Evolutionary conservation across 371 early-diverging fungal species (phyloP).

Genomic region (Mucor irregularis): DNA sequence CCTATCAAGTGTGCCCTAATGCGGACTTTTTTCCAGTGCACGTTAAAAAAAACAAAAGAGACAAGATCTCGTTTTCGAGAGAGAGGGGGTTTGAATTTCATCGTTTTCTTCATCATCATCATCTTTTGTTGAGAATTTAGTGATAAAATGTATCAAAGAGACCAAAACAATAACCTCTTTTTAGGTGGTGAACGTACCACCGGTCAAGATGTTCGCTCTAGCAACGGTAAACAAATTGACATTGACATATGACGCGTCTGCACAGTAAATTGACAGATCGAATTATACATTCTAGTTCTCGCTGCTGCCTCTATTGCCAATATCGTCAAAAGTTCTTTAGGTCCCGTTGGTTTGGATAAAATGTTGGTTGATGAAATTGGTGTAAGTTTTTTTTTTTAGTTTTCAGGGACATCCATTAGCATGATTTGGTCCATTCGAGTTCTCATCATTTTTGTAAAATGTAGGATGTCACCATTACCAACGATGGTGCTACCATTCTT

Average conservation of each 20-base stretch:
- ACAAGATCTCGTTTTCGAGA: background rate
- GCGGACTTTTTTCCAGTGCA: background rate
- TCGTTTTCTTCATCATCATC: background rate
- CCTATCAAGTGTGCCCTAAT: too few species aligned
- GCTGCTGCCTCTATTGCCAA: constrained; percentile 92
- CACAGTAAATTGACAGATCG: background rate
- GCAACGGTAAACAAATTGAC: constrained; percentile 80
- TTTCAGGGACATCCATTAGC: background rate
- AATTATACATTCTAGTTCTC: constrained; percentile 20
- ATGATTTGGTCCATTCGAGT: background rate
- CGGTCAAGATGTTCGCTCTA: constrained; percentile 92
- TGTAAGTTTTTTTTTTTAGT: constrained; percentile 45
- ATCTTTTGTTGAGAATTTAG: background rate
- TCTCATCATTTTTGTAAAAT: constrained; percentile 5
- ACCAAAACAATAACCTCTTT: constrained; percentile 39
- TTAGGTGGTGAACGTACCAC: constrained; percentile 92
- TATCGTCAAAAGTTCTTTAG: constrained; percentile 98
- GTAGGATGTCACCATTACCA: constrained; percentile 98
- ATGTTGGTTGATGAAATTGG: constrained; percentile 99
- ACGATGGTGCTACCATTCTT: constrained; percentile 99
- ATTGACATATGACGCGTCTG: constrained; percentile 10
- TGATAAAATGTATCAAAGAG: constrained; percentile 21
- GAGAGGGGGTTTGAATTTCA: background rate
- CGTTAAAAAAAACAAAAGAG: background rate
- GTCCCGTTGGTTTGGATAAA: constrained; percentile 99